Evolutionary conservation across 108 stramenopile genomes (phyloP), one percentile per base, ranked within the genome.

Genomic region (Cyclotella sp.): DNA sequence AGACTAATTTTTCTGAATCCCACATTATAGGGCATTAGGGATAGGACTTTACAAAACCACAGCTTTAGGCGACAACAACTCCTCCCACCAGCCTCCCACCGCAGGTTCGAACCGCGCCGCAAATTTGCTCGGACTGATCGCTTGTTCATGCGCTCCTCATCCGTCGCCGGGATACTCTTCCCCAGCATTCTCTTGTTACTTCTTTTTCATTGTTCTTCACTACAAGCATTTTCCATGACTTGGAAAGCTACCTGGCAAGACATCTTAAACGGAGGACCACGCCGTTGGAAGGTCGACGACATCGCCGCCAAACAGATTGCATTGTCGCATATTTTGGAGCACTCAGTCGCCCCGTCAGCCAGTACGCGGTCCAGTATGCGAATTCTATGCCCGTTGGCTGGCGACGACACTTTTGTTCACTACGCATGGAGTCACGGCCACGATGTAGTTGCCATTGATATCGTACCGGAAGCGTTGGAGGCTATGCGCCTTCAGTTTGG

Each of bases 401-500:
- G 88, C 28, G 88, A 88, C 61, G 88, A 88, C 73, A 65, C 61
- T 16, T 78, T 88, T 41, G 84, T 88, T 9, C 67, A 83, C 19
- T 62, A 78, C 58, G 64, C 69, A 51, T 88, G 76, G 72, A 68
- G 60, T 24, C 49, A 79, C 68, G 88, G 88, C 26, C 76, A 88
- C 63, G 43, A 54, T 55, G 84, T 88, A 14, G 85, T 85, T 10
- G 72, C 88, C 0, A 85, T 88, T 16, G 88, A 88, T 73, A 61
- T 88, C 39, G 88, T 88, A 21, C 83, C 88, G 12, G 84, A 70
- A 18, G 88, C 88, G 14, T 29, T 88, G 34, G 74, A 78, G 43
- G 74, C 53, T 6, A 86, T 88, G 85, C 72, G 76, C 42, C 26
- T 42, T 42, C 72, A 75, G 28, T 86, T 88, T 69, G 81, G 65